Conservation (phyloP, 441 rosid genomes). For the Syzygium malaccense region DNA sequence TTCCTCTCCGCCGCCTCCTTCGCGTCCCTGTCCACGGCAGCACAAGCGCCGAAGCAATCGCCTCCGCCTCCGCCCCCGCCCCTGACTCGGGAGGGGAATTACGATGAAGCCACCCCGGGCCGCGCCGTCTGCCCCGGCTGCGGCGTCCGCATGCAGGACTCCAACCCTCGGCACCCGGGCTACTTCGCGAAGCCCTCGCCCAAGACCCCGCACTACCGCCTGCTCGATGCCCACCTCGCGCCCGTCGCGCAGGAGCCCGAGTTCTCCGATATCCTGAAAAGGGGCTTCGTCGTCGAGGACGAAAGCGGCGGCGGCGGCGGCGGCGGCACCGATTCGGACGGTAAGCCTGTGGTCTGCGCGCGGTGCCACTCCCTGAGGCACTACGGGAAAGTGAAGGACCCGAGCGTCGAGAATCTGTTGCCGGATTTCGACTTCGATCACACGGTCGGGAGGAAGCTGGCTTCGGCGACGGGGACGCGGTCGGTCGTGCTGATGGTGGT, state of each 20-base stretch:
- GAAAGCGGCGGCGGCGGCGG: neutral
- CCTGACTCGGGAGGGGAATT: constrained; percentile 74
- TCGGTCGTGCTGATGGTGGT: constrained; percentile 78
- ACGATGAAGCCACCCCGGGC: constrained; percentile 41
- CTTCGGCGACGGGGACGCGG: constrained; percentile 56
- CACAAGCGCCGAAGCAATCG: neutral
- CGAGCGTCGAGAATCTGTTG: constrained; percentile 71
- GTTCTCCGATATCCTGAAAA: constrained; percentile 47
- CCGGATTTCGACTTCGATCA: constrained; percentile 91
- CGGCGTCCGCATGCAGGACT: constrained; percentile 75
- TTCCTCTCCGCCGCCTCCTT: constrained; percentile 9
- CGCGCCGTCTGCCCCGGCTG: constrained; percentile 80
- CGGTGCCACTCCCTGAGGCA: constrained; percentile 88
- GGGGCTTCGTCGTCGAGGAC: constrained; percentile 37
- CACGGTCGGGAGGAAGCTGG: constrained; percentile 68
- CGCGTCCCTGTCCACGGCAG: constrained; percentile 5
- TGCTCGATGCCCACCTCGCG: constrained; percentile 23
- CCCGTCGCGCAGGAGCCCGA: constrained; percentile 51
- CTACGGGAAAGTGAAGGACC: constrained; percentile 84
- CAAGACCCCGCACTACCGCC: constrained; percentile 22
- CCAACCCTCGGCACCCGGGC: constrained; percentile 63
- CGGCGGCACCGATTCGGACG: constrained; percentile 1
- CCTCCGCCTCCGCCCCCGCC: constrained; percentile 19
- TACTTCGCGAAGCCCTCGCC: constrained; percentile 58
- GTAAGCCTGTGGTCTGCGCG: constrained; percentile 61